Conservation (phyloP, 257 asterid species). For the Solanum sejunctum region DNA sequence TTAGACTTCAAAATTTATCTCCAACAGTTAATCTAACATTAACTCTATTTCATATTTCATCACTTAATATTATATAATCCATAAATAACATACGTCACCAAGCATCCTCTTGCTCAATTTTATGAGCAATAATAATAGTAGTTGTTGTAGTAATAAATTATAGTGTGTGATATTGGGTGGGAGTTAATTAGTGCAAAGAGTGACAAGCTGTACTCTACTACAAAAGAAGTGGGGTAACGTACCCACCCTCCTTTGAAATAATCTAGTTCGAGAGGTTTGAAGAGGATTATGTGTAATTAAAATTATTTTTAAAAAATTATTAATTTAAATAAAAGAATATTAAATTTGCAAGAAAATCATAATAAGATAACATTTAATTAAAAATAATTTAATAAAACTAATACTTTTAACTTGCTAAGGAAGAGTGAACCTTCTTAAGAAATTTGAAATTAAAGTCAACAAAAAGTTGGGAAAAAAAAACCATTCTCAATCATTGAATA, state of each 20-base stretch:
- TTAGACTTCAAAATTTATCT: too few relatives aligned
- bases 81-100: too few relatives aligned
- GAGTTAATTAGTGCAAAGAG: background rate
- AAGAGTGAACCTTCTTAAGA: background rate
- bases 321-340: background rate
- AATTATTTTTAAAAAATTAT: background rate
- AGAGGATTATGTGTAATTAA: too few relatives aligned
- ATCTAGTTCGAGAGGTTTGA: too few relatives aligned
- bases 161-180: background rate
- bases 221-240: background rate
- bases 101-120: too few relatives aligned
- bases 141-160: too few relatives aligned
- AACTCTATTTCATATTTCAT: too few relatives aligned
- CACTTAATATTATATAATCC: too few relatives aligned
- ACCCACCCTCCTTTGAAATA: background rate
- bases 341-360: background rate
- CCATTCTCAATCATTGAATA: slow-evolving; percentile 6
- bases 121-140: too few relatives aligned
- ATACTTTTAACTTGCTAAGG: background rate
- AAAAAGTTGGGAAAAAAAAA: background rate
- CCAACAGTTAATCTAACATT: too few relatives aligned
- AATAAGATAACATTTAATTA: background rate
- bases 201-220: background rate
- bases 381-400: background rate
- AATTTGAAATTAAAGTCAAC: background rate